Conservation (phyloP, 768 basidiomycete genomes). For the Omphalotus guepiniiformis region DNA sequence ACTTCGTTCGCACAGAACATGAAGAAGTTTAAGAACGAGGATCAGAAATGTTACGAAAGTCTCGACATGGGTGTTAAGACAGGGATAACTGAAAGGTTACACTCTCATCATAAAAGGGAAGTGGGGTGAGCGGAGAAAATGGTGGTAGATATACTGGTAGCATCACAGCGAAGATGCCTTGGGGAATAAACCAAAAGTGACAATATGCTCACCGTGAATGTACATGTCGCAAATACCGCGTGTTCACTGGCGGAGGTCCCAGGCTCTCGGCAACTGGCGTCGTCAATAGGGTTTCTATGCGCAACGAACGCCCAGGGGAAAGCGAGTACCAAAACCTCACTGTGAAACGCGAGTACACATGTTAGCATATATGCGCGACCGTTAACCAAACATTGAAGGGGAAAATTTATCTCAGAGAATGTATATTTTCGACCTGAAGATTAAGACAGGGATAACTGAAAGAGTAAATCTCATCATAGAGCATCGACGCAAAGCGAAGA, state of each 20-base stretch:
- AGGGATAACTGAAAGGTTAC: slow-evolving; percentile 11
- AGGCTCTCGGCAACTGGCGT: too few species aligned
- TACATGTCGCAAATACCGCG: too few species aligned
- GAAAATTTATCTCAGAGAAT: too few species aligned
- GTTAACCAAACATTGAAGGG: too few species aligned
- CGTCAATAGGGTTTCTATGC: too few species aligned
- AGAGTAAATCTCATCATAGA: slow-evolving; percentile 2
- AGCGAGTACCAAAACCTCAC: background rate
- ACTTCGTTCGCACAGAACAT: too few species aligned
- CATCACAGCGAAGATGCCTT: too few species aligned
- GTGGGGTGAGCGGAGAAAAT: background rate
- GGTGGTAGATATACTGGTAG: background rate
- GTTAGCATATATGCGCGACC: too few species aligned
- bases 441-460: slow-evolving; percentile 12
- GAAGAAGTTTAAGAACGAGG: background rate
- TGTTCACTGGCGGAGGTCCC: too few species aligned
- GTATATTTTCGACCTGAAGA: slow-evolving; percentile 2
- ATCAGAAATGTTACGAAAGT: slow-evolving; percentile 2
- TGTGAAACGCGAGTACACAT: too few species aligned
- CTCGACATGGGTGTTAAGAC: slow-evolving; percentile 10
- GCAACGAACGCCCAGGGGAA: background rate
- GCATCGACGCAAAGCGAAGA: background rate
- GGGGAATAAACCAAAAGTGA: too few species aligned
- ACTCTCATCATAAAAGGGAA: slow-evolving; percentile 5
- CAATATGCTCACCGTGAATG: too few species aligned